Evolutionary conservation across 148 eudicot species (phyloP).

Genomic region (Camellia japonica): DNA sequence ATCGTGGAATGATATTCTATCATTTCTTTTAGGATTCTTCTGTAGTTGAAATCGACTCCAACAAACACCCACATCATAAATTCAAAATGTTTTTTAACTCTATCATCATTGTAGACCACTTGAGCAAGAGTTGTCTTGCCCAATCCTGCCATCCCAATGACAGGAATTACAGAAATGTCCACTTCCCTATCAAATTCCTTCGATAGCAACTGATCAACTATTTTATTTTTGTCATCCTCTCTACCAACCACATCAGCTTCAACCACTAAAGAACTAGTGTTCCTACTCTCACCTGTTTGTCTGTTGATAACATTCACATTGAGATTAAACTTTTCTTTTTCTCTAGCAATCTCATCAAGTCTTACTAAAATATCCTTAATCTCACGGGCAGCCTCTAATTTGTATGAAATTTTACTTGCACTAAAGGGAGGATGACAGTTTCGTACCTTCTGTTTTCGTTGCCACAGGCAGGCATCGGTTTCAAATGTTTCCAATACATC

Average conservation of each 20-base stretch:
- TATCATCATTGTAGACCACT: constrained; percentile 21
- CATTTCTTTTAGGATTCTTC: constrained; percentile 27
- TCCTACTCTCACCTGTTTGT: not conserved
- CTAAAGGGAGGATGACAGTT: not conserved
- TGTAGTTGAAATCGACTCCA: constrained; percentile 18
- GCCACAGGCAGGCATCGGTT: constrained; percentile 22
- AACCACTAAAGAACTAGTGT: not conserved
- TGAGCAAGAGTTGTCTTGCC: constrained; percentile 37
- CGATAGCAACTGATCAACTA: constrained; percentile 15
- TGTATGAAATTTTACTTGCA: not conserved
- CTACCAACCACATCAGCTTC: constrained; percentile 25
- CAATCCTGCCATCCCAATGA: constrained; percentile 36
- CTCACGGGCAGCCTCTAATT: constrained; percentile 9
- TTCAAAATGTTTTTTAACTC: constrained; percentile 20
- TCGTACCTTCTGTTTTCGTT: constrained; percentile 3
- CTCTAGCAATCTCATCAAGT: constrained; percentile 14
- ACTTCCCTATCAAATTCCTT: not conserved
- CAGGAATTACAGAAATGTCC: constrained; percentile 19
- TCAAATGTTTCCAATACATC: constrained; percentile 26
- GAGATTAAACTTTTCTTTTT: constrained; percentile 18
- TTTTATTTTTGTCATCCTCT: constrained; percentile 22
- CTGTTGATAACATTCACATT: not conserved
- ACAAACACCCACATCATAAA: constrained; percentile 28
- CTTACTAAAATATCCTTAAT: constrained; percentile 13
- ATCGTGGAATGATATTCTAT: constrained; percentile 26